These are phyloP conservation scores for Nitzschia sp. DNA, from an alignment of 108 stramenopile genomes.

Conservation along the genomic window DNA sequence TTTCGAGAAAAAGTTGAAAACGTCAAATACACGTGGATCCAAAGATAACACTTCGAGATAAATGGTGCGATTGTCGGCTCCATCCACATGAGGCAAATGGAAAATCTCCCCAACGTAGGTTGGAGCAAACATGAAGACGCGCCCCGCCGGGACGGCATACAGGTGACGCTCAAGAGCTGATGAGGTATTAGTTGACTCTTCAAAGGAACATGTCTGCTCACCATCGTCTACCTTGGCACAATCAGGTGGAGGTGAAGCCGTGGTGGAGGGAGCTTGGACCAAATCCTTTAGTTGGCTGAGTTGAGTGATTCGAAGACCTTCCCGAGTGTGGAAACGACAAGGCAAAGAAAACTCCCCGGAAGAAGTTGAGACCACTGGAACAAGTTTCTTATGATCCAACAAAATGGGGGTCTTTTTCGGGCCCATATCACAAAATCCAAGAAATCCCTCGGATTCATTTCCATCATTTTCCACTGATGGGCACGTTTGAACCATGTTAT, in stretches of 20 bases:
- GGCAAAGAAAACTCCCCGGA: slow-evolving; percentile 39
- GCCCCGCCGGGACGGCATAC: slow-evolving; percentile 83
- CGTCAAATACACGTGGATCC: slow-evolving; percentile 79
- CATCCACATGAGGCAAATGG: slow-evolving; percentile 67
- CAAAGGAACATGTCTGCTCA: slow-evolving; percentile 16
- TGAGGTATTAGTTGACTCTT: slow-evolving; percentile 11
- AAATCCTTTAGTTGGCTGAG: slow-evolving; percentile 41
- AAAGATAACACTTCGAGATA: slow-evolving; percentile 69
- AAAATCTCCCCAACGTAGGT: slow-evolving; percentile 80
- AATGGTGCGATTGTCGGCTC: slow-evolving; percentile 45
- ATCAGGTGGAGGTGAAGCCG: not conserved
- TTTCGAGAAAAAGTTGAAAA: slow-evolving; percentile 76
- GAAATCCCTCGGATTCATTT: slow-evolving; percentile 26
- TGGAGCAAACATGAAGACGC: slow-evolving; percentile 88
- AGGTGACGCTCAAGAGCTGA: slow-evolving; percentile 53
- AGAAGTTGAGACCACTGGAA: slow-evolving; percentile 27
- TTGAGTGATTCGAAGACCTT: slow-evolving; percentile 66
- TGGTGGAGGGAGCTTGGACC: slow-evolving; percentile 10
- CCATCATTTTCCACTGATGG: slow-evolving; percentile 28
- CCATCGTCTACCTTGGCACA: not conserved
- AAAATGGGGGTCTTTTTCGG: slow-evolving; percentile 62
- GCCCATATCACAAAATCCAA: slow-evolving; percentile 73
- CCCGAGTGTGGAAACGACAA: slow-evolving; percentile 79
- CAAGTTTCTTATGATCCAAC: slow-evolving; percentile 61
- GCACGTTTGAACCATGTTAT: slow-evolving; percentile 26